Percentiles rank a stretch among this genome's conserved stretches.
Conservation (phyloP, 2,329 filamentous ascomycete species). For the Ploettnerulaceae sp. region DNA sequence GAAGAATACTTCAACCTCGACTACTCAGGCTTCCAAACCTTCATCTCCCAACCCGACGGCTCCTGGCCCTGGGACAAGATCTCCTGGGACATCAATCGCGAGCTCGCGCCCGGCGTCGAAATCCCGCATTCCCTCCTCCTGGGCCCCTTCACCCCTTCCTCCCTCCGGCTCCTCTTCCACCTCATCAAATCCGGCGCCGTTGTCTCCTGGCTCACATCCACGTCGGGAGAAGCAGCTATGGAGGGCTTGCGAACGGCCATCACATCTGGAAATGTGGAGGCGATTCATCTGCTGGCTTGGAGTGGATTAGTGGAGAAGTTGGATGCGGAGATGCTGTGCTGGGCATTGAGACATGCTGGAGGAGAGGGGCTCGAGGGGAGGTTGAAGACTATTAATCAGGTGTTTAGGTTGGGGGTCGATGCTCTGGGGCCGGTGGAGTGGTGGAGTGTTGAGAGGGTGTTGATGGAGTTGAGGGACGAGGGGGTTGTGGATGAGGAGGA, state of each 20-base stretch:
- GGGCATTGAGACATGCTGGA: constrained; percentile 21
- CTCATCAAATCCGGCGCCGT: constrained; percentile 26
- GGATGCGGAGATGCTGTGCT: constrained; percentile 17
- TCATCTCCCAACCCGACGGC: constrained; percentile 4
- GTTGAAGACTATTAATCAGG: constrained; percentile 15
- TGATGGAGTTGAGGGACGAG: constrained; percentile 15
- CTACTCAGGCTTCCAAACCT: constrained; percentile 17
- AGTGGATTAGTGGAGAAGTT: constrained; percentile 17
- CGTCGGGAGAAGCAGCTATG: constrained; percentile 30
- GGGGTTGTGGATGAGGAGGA: constrained; percentile 9
- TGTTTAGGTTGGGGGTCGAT: constrained; percentile 11
- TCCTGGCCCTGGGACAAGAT: background rate
- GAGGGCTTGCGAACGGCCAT: constrained; percentile 27
- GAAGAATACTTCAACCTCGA: constrained; percentile 18
- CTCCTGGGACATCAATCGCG: constrained; percentile 7
- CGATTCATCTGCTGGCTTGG: constrained; percentile 22
- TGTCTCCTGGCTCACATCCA: constrained; percentile 28
- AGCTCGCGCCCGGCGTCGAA: constrained; percentile 20
- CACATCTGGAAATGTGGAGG: constrained; percentile 17
- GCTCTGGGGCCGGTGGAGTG: background rate
- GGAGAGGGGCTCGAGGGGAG: constrained; percentile 19
- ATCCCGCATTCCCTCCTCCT: constrained; percentile 31
- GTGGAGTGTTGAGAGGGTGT: constrained; percentile 5
- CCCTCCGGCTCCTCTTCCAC: constrained; percentile 29
- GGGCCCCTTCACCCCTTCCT: constrained; percentile 30